Evolutionary conservation across 805 yeast species (phyloP).

Genomic region (Kodamaea restingae): DNA sequence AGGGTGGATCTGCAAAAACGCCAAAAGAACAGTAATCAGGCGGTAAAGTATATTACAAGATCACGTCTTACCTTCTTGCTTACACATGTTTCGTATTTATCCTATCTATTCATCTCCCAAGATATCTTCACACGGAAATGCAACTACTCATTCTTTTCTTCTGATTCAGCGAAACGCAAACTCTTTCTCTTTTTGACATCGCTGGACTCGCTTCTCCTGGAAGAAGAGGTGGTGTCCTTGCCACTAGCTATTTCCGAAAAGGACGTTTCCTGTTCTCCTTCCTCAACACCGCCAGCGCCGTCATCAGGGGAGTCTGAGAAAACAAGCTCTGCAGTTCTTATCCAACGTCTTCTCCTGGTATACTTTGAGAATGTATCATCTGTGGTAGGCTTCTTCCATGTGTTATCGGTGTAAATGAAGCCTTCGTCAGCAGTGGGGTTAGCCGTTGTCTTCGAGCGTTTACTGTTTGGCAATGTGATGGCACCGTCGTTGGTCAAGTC

Average conservation of each 20-base stretch:
- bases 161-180: slow-evolving; percentile 39
- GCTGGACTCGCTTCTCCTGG: slow-evolving; percentile 5
- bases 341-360: slow-evolving; percentile 94
- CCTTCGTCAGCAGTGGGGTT: slow-evolving; percentile 82
- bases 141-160: slow-evolving; percentile 2
- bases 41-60: too few species aligned
- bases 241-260: neutral
- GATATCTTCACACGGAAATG: too few species aligned
- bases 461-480: slow-evolving; percentile 61
- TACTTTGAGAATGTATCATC: slow-evolving; percentile 87
- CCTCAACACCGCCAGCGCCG: slow-evolving; percentile 5
- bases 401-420: slow-evolving; percentile 82
- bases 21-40: too few species aligned
- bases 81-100: too few species aligned
- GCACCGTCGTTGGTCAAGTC: slow-evolving; percentile 89
- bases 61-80: too few species aligned
- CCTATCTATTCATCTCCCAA: too few species aligned
- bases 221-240: slow-evolving; percentile 4
- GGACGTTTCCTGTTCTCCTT: neutral
- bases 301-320: slow-evolving; percentile 14
- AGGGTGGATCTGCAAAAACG: too few species aligned
- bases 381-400: slow-evolving; percentile 88
- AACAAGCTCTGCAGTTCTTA: slow-evolving; percentile 86
- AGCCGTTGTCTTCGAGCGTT: slow-evolving; percentile 53
- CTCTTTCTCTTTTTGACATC: slow-evolving; percentile 33